A percentile compares a stretch with the other conserved stretches of the same genome.
Conservation (phyloP, 78 protist species). For the Pigoraptor vietnamica region DNA sequence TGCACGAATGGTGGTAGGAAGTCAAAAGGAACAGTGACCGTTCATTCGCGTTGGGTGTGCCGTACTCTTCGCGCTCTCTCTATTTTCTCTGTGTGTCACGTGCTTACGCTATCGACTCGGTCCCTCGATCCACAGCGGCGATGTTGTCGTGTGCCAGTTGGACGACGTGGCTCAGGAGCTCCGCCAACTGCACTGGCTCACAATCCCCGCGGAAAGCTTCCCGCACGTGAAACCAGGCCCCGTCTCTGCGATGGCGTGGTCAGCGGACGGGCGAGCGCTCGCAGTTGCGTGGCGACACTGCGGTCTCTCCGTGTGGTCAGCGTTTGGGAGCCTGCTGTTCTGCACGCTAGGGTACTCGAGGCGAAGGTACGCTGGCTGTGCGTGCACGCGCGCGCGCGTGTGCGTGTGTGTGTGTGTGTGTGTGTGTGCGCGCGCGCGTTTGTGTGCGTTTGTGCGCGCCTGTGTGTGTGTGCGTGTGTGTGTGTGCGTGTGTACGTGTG, state of each 20-base stretch:
- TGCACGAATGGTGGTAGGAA: too few relatives aligned
- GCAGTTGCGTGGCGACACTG: not conserved
- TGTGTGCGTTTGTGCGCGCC: too few relatives aligned
- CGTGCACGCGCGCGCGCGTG: too few relatives aligned
- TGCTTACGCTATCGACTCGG: not conserved
- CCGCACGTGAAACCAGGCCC: not conserved
- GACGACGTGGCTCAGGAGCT: not conserved
- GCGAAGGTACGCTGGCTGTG: not conserved
- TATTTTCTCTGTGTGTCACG: not conserved
- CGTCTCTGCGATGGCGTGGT: not conserved
- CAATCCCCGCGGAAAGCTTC: not conserved
- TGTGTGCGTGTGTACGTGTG: not conserved
- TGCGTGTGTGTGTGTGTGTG: not conserved
- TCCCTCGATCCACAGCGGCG: not conserved
- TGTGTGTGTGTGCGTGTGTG: too few relatives aligned
- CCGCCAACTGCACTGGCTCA: not conserved
- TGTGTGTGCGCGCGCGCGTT: too few relatives aligned
- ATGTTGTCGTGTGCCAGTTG: not conserved
- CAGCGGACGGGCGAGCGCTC: not conserved
- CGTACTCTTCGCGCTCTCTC: too few relatives aligned
- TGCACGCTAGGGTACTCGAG: not conserved
- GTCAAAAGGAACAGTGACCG: too few relatives aligned
- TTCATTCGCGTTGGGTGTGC: too few relatives aligned
- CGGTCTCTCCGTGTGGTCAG: not conserved
- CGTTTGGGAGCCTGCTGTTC: not conserved